Conservation (phyloP, 2,329 filamentous ascomycete species). For the Fusarium secorum region DNA sequence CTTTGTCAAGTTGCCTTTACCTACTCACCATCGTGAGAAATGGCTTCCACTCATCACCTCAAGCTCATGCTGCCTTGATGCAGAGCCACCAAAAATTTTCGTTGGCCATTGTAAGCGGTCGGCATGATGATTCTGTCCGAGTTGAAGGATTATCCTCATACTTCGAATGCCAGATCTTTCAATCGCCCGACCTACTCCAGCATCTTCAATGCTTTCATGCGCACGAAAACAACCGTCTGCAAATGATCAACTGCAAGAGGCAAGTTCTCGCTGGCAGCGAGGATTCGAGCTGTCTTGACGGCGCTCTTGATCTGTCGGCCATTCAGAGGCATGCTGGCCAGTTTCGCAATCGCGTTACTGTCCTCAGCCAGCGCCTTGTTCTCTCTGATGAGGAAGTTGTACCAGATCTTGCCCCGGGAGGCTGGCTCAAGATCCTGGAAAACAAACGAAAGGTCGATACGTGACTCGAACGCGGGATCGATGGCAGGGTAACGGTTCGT, state of each 20-base stretch:
- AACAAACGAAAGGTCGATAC: constrained; percentile 52
- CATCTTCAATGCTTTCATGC: neutral
- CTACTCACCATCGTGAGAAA: neutral
- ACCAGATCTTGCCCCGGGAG: constrained; percentile 38
- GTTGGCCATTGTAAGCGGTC: too few relatives aligned
- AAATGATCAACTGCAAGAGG: constrained; percentile 1
- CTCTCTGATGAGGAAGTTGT: neutral
- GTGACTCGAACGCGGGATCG: constrained; percentile 53
- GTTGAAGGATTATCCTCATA: neutral
- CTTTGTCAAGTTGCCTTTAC: neutral
- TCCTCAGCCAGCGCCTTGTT: neutral
- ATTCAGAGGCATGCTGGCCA: constrained; percentile 6
- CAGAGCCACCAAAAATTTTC: neutral
- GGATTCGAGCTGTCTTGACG: constrained; percentile 8
- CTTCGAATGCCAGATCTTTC: neutral
- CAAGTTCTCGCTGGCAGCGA: neutral
- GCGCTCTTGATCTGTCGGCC: constrained; percentile 33
- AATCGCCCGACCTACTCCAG: neutral
- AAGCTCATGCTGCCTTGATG: neutral
- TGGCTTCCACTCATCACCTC: neutral
- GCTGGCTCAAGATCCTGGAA: constrained; percentile 41
- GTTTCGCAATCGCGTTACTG: neutral
- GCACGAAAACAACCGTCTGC: constrained; percentile 1
- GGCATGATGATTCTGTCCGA: neutral
- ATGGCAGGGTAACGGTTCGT: constrained; percentile 53